Evolutionary conservation across 805 yeast species (phyloP).

Genomic region (Spathaspora gorwiae): DNA sequence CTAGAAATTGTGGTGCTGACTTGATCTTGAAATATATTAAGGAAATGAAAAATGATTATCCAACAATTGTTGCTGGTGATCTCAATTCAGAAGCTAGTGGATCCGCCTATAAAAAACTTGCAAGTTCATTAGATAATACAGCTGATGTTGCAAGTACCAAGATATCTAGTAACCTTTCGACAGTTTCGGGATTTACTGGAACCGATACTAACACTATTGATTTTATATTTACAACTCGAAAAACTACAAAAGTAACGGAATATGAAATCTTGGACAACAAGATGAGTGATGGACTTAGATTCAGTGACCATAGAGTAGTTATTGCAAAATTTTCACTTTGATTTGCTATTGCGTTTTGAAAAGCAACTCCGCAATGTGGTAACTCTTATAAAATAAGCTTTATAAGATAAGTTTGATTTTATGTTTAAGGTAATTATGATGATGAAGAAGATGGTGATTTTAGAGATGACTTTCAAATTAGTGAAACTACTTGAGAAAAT

Average conservation of each 20-base stretch:
- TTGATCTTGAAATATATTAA: conserved; percentile 38
- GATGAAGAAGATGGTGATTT: too few species aligned
- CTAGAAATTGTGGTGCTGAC: conserved; percentile 39
- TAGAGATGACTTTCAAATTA: too few species aligned
- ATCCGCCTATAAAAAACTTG: conserved; percentile 23
- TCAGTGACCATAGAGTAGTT: conserved; percentile 49
- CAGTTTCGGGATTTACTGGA: conserved; percentile 14
- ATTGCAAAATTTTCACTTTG: background rate
- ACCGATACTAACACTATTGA: too few species aligned
- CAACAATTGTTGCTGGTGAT: conserved; percentile 45
- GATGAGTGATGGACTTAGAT: conserved; percentile 26
- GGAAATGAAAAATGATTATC: conserved; percentile 13
- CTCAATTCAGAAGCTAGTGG: conserved; percentile 40
- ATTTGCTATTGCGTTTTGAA: too few species aligned
- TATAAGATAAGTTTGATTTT: too few species aligned
- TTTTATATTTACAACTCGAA: conserved; percentile 26
- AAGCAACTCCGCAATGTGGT: too few species aligned
- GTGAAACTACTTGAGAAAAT: too few species aligned
- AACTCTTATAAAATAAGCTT: too few species aligned
- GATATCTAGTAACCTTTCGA: conserved; percentile 19
- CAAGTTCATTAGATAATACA: conserved; percentile 11
- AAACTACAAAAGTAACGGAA: conserved; percentile 13
- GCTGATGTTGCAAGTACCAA: conserved; percentile 14
- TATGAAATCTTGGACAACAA: conserved; percentile 32
- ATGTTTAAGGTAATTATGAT: too few species aligned